These are phyloP conservation scores for Solanum pimpinellifolium DNA, from an alignment of 257 asterid species.

Conservation along the genomic window DNA sequence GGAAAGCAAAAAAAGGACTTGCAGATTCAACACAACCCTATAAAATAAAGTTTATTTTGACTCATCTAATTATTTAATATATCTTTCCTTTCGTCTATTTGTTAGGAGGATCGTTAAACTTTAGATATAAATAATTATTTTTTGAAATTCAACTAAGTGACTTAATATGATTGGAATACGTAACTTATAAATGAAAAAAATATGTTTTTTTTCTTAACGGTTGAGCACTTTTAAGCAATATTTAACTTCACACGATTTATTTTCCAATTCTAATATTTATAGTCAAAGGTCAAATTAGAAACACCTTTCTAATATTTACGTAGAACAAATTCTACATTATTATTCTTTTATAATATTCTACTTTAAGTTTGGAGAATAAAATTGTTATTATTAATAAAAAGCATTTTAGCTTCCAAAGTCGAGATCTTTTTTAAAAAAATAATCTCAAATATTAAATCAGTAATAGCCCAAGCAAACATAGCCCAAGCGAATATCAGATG, in stretches of 20 bases:
- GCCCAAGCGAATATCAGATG: fast-evolving
- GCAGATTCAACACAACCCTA: not conserved
- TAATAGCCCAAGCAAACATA: not conserved
- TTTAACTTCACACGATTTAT: not conserved
- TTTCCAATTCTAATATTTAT: not conserved
- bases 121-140: not conserved
- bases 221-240: not conserved
- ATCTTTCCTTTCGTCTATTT: not conserved
- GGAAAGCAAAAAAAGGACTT: not conserved
- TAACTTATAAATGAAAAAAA: not conserved
- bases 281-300: not conserved
- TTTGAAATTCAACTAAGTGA: not conserved
- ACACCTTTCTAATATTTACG: not conserved
- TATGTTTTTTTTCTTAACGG: not conserved
- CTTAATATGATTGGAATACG: not conserved
- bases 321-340: not conserved
- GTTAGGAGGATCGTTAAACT: not conserved
- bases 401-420: not conserved
- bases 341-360: no score
- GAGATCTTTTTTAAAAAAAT: not conserved
- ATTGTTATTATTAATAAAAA: not conserved
- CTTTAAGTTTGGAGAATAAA: not conserved
- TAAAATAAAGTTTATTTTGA: not conserved
- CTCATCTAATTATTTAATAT: not conserved
- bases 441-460: not conserved